phyloP scores from a whole-genome alignment of 768 basidiomycete species.

The Favolaschia claudopus region DNA sequence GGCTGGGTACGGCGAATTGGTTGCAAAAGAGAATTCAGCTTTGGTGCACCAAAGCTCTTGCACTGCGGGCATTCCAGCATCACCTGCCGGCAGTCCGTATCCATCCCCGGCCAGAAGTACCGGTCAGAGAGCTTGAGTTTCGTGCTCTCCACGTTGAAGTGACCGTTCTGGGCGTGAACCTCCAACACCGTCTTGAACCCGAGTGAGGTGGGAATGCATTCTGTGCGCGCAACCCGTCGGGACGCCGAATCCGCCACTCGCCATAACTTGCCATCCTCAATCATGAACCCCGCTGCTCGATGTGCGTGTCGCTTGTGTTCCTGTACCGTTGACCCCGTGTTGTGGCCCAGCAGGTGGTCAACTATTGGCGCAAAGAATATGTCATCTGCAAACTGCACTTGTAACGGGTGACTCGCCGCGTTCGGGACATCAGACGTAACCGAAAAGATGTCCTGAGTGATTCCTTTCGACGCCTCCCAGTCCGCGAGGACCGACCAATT shows the following conservation, averaged over 20 bases:
- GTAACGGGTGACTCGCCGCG: slow-evolving; percentile 6
- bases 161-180: slow-evolving; percentile 17
- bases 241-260: background rate
- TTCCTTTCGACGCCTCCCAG: slow-evolving; percentile 29
- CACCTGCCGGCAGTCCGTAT: slow-evolving; percentile 26
- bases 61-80: slow-evolving; percentile 34
- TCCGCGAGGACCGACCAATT: slow-evolving; percentile 34
- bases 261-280: slow-evolving; percentile 24
- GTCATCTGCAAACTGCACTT: slow-evolving; percentile 16
- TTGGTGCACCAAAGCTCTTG: slow-evolving; percentile 33
- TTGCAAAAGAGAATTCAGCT: slow-evolving; percentile 34
- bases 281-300: slow-evolving; percentile 1
- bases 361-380: slow-evolving; percentile 7
- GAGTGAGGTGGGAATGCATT: slow-evolving; percentile 4
- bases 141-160: slow-evolving; percentile 30
- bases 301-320: slow-evolving; percentile 1
- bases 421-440: background rate
- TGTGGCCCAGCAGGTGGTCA: background rate
- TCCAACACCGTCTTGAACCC: slow-evolving; percentile 11
- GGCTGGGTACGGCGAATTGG: slow-evolving; percentile 35
- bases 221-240: background rate
- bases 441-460: slow-evolving; percentile 17
- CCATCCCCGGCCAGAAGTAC: slow-evolving; percentile 25
- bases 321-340: slow-evolving; percentile 11
- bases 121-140: slow-evolving; percentile 27